phyloP scores from a whole-genome alignment of 805 yeast species.

The Jamesozyma spencerorum region DNA sequence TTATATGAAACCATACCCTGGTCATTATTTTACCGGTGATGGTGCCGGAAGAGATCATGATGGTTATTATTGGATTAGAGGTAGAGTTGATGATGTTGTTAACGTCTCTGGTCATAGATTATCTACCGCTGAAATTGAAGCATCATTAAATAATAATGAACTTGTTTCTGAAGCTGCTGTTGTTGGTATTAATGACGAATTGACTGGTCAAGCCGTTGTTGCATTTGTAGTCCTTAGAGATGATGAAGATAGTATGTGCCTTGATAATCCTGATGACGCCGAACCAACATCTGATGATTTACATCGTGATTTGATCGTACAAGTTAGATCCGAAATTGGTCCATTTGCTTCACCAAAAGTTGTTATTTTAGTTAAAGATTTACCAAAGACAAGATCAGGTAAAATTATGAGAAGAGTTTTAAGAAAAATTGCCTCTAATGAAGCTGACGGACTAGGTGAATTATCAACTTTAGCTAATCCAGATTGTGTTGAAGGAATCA shows the following conservation, averaged over 20 bases:
- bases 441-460: constrained; percentile 89
- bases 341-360: constrained; percentile 91
- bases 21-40: constrained; percentile 93
- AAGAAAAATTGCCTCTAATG: constrained; percentile 85
- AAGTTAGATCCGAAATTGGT: constrained; percentile 51
- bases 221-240: constrained; percentile 82
- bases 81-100: constrained; percentile 97
- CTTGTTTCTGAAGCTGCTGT: constrained; percentile 93
- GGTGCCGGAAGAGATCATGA: constrained; percentile 97
- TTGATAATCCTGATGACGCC: constrained; percentile 26
- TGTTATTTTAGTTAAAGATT: constrained; percentile 75
- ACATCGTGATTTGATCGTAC: constrained; percentile 58
- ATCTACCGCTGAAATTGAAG: constrained; percentile 97
- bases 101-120: constrained; percentile 96
- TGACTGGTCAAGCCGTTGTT: constrained; percentile 95
- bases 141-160: constrained; percentile 71
- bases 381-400: constrained; percentile 98
- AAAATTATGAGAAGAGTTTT: constrained; percentile 97
- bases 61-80: constrained; percentile 96
- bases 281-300: constrained; percentile 32
- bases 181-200: constrained; percentile 87
- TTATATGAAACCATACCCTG: constrained; percentile 86
- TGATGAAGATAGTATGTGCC: constrained; percentile 19
- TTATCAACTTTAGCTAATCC: constrained; percentile 84
- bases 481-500: constrained; percentile 66